A percentile compares a stretch with the other conserved stretches of the same genome.
These are phyloP conservation scores for Clarireedia hainanense DNA, from an alignment of 2,329 filamentous ascomycete species.

Conservation along the genomic window DNA sequence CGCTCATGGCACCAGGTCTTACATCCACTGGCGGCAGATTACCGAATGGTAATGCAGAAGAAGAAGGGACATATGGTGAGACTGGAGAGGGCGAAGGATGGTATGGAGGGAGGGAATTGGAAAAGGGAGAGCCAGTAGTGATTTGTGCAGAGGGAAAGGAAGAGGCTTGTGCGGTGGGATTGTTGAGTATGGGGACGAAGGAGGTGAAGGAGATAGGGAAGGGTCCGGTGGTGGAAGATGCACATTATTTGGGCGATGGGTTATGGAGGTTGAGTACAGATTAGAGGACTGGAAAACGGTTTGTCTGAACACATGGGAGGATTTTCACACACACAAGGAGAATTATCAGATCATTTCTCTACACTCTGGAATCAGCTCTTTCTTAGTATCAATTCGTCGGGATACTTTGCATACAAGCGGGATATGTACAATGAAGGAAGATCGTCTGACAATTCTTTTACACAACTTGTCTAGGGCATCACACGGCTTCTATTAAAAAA, in stretches of 20 bases:
- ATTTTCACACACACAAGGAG: too few relatives aligned
- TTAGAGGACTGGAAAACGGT: constrained; percentile 1
- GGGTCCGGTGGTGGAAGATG: constrained; percentile 86
- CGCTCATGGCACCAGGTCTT: constrained; percentile 91
- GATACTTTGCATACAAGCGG: too few relatives aligned
- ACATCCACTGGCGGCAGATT: constrained; percentile 76
- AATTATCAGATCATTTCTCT: too few relatives aligned
- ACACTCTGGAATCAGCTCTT: too few relatives aligned
- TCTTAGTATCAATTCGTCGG: too few relatives aligned
- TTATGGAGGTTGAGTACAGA: constrained; percentile 57
- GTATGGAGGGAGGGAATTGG: constrained; percentile 58
- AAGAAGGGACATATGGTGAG: constrained; percentile 30
- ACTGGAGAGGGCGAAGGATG: constrained; percentile 32
- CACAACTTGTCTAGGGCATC: too few relatives aligned
- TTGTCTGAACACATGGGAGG: not conserved
- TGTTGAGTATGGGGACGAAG: constrained; percentile 74
- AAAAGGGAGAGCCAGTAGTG: constrained; percentile 76
- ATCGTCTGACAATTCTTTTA: too few relatives aligned
- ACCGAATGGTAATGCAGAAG: constrained; percentile 41
- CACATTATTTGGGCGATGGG: constrained; percentile 90
- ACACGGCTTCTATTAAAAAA: too few relatives aligned
- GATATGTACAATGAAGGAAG: too few relatives aligned
- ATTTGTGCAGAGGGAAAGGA: constrained; percentile 90
- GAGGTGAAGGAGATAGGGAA: constrained; percentile 94
- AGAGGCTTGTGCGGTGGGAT: constrained; percentile 80